Base-by-base conservation (phyloP, 2,329 filamentous ascomycete species). In the Neofusicoccum parvum region DNA sequence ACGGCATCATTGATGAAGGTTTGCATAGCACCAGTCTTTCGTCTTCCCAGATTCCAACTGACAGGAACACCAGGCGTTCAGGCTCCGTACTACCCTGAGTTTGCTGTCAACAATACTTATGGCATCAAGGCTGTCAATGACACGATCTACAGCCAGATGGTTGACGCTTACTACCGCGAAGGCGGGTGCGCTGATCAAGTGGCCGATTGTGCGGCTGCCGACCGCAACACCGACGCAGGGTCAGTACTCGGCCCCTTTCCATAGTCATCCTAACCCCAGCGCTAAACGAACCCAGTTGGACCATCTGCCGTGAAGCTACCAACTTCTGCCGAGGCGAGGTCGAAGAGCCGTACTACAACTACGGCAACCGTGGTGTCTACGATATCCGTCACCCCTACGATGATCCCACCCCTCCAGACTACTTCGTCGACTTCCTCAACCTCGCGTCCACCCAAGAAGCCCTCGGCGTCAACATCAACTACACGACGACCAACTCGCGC, bases 401-500 rank as follows among this genome's bases (percentile, higher is more conserved):
- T 0, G 74, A 91, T 71, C 86, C 90, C 0, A 89, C 89, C 67
- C 90, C 90, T 3, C 82, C 87, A 0, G 78, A 76, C 41, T 87
- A 85, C 63, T 90, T 89, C 34, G 71, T 72, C 12, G 80, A 79
- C 39, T 84, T 82, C 74, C 82, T 94, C 64, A 90, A 90, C 72
- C 82, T 84, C 48, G 81, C 82, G 12, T 69, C 74, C 5, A 81
- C 91, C 1, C 85, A 87, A 68, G 73, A 84, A 17, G 85, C 86
- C 1, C 82, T 92, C 23, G 89, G 89, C 12, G 83, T 88, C 0
- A 85, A 85, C 9, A 74, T 89, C 60, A 89, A 89, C 73, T 89
- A 82, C 71, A 86, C 86, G 0, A 74, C 82, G 50, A 78, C 77
- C 17, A 87, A 82, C 72, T 62, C 67, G 3, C 69, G 71, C 27